These are phyloP conservation scores for Chenopodium berlandieri DNA, from an alignment of 148 eudicot genomes.

Conservation along the genomic window DNA sequence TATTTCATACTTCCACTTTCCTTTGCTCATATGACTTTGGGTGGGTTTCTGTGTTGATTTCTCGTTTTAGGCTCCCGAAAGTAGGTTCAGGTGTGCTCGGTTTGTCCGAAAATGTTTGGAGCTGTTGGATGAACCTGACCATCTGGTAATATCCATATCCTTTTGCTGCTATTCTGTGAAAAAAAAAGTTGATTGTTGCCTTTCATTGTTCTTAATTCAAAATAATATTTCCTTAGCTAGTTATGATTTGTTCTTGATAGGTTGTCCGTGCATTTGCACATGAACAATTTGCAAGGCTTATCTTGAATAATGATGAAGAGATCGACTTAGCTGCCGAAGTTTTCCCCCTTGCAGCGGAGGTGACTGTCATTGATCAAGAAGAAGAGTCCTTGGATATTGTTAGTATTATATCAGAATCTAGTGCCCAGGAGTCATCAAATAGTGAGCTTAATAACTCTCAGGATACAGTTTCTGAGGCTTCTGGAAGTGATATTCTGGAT, in stretches of 20 bases:
- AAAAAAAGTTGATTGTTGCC: not conserved
- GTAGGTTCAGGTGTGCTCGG: constrained; percentile 69
- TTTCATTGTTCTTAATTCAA: not conserved
- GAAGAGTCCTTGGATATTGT: constrained; percentile 77
- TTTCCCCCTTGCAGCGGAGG: constrained; percentile 57
- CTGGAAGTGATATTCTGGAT: constrained; percentile 29
- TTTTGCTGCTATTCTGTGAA: not conserved
- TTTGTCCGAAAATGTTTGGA: constrained; percentile 81
- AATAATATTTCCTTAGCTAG: constrained; percentile 24
- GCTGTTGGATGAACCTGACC: constrained; percentile 88
- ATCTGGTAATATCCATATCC: constrained; percentile 49
- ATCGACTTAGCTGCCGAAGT: constrained; percentile 55
- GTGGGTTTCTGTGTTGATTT: constrained; percentile 12
- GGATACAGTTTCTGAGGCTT: constrained; percentile 34
- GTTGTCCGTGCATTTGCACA: constrained; percentile 95
- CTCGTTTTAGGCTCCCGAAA: constrained; percentile 57
- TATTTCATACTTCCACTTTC: not conserved
- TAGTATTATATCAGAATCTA: constrained; percentile 47
- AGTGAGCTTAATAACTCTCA: constrained; percentile 31
- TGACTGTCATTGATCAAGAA: constrained; percentile 54
- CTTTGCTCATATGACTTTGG: not conserved
- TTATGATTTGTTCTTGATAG: constrained; percentile 37
- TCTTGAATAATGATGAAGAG: constrained; percentile 67
- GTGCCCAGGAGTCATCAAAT: constrained; percentile 39
- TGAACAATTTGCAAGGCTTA: constrained; percentile 96